These are phyloP conservation scores for Podaxis sp. DNA, from an alignment of 768 basidiomycete genomes.

Conservation along the genomic window DNA sequence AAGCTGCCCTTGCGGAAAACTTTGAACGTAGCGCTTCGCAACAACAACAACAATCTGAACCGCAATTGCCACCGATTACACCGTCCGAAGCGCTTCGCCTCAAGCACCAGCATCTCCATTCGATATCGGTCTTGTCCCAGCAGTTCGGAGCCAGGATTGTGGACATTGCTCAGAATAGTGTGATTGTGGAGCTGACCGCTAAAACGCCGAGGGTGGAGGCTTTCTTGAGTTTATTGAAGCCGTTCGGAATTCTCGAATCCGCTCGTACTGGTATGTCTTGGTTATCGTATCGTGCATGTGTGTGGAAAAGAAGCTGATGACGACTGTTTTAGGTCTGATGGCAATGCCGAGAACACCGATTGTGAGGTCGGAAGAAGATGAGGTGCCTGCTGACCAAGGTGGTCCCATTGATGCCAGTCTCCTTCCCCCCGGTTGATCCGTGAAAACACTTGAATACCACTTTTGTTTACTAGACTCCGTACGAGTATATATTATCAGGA, in stretches of 20 bases:
- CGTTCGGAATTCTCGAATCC: constrained; percentile 94
- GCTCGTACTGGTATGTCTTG: constrained; percentile 80
- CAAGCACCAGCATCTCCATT: constrained; percentile 87
- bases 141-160: constrained; percentile 95
- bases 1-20: constrained; percentile 70
- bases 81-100: constrained; percentile 85
- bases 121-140: constrained; percentile 77
- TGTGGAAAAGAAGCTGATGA: constrained; percentile 2
- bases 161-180: constrained; percentile 91
- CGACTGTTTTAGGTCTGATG: constrained; percentile 72
- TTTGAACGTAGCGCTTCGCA: constrained; percentile 64
- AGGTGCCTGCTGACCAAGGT: constrained; percentile 43
- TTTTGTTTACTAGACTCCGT: neutral
- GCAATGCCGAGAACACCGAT: constrained; percentile 98
- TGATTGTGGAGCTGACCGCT: constrained; percentile 93
- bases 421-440: constrained; percentile 83
- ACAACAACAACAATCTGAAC: constrained; percentile 28
- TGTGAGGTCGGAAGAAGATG: constrained; percentile 54
- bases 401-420: constrained; percentile 85
- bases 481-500: constrained; percentile 1
- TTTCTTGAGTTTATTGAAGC: constrained; percentile 87
- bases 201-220: constrained; percentile 92
- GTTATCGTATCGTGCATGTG: constrained; percentile 4
- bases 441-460: neutral
- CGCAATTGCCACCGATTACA: constrained; percentile 46